Evolutionary conservation across 106 monocot species (phyloP), one percentile per base, ranked within the genome.

Genomic region (Cymbidium sinense): DNA sequence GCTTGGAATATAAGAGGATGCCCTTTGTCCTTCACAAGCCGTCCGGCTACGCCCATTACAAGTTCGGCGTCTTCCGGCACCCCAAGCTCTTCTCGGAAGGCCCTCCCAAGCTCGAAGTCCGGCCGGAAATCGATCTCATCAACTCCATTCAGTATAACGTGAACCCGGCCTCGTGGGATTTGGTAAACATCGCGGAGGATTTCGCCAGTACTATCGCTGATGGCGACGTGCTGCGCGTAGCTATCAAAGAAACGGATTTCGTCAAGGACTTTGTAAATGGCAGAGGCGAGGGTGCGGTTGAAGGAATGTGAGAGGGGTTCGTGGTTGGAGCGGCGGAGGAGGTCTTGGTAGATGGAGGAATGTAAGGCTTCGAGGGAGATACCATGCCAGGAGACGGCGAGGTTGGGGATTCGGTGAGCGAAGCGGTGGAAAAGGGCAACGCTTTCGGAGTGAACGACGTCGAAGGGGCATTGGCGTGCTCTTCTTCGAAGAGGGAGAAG

Each of bases 101-200:
- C n/a, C n/a, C n/a, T n/a, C n/a, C n/a, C n/a, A 19, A 92, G 79
- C 6, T 61, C 29, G 1, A 62, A 19, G 76, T 99, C 93, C 1
- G 90, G 90, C 0, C 72, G 65, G 83, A 91, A 99, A 43, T 95
- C 82, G n/a, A 37, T 73, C 76, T 95, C 89, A 75, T 95, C 90
- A 13, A 99, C 89, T 50, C 99, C 99, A 83, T 95, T 99, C 36
- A 95, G 90, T n/a, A 99, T 91, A 64, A 99, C 92, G 78, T 99
- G 99, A 2, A 95, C 95, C 15, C 99, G 84, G 34, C 69, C 74
- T 51, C 31, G 12, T 0, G 94, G 95, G 77, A 99, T 87, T 69
- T 99, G 99, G 78, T 99, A 99, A 64, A 93, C 88, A 77, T 99
- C 99, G 29, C 95, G 82, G 52, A 99, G 89, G 84, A 95, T 93